Base-by-base conservation (phyloP, 1,284 basidiomycete genomes). In the Kalmanozyma brasiliensis region DNA sequence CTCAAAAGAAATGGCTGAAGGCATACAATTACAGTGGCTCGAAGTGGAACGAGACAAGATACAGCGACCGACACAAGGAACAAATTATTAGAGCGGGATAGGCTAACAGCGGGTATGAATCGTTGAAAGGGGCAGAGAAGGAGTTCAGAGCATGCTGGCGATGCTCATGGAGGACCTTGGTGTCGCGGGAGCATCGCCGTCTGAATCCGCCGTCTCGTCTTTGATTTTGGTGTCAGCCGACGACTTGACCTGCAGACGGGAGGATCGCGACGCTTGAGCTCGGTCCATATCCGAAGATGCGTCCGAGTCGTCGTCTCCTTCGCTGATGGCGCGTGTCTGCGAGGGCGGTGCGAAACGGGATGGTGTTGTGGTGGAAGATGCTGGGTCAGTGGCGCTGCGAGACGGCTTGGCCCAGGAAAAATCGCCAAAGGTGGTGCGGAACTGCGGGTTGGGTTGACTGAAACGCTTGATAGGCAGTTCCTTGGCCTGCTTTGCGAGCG, bases 381-480 rank as follows among this genome's bases (percentile, higher is more conserved):
- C 34, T 7, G 46, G 46, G n/a, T 49, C 37, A 3, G 47, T 49
- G 6, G 37, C 47, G 22, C 47, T 49, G 2, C 37, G 41, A 4
- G 36, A 34, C 11, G 40, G 30, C 16, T 49, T 55, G 13, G 38
- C 38, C 64, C 64, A 67, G 2, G 64, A 62, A 29, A 68, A 68
- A 6, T 62, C 59, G 42, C 53, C 59, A 37, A 68, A 68, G 0
- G 65, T 58, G 20, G 59, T 68, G 26, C 65, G 49, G 47, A 68
- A 62, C 13, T 67, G 64, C 4, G 65, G 65, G 14, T 68, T 62
- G 14, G 65, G 65, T 36, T 68, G 65, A 46, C 65, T 68, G 30
- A 68, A 26, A 7, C 65, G 58, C 49, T 68, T 68, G n/a, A 67
- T 43, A 13, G 66, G 60, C 48, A 70, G 20, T 20, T 61, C 66